phyloP scores from a whole-genome alignment of 1,284 basidiomycete species.

The Stygiomarasmius scandens region DNA sequence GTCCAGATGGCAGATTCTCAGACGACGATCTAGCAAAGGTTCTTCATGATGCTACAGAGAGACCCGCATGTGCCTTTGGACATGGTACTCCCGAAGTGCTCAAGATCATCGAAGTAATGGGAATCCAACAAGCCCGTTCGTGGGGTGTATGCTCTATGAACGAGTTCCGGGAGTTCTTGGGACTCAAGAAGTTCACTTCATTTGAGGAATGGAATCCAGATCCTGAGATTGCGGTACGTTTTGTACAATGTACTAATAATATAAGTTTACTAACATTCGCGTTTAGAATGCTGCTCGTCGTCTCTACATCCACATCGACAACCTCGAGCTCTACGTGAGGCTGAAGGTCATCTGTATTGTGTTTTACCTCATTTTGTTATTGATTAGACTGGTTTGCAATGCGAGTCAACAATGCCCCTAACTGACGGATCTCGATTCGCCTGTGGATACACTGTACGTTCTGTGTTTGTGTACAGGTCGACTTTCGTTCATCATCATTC shows the following conservation, averaged over 20 bases:
- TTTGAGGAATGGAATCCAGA: slow-evolving; percentile 65
- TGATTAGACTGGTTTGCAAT: slow-evolving; percentile 49
- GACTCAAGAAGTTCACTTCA: slow-evolving; percentile 43
- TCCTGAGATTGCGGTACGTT: slow-evolving; percentile 42
- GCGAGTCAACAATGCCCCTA: slow-evolving; percentile 56
- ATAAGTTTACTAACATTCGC: too few species aligned
- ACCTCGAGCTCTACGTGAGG: slow-evolving; percentile 53
- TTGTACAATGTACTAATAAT: too few species aligned
- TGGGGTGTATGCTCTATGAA: slow-evolving; percentile 48
- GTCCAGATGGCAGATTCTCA: slow-evolving; percentile 37
- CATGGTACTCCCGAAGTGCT: slow-evolving; percentile 42
- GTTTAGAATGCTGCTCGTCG: slow-evolving; percentile 47
- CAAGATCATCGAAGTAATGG: slow-evolving; percentile 48
- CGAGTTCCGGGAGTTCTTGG: slow-evolving; percentile 57
- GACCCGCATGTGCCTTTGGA: slow-evolving; percentile 46
- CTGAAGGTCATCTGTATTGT: background rate
- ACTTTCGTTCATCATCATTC: background rate
- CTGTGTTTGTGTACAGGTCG: background rate
- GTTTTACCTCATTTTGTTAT: background rate
- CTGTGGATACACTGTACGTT: slow-evolving; percentile 51
- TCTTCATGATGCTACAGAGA: slow-evolving; percentile 44
- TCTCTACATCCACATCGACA: slow-evolving; percentile 55
- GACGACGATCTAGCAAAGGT: slow-evolving; percentile 48
- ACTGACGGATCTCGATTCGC: slow-evolving; percentile 50
- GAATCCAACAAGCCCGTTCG: slow-evolving; percentile 44